phyloP scores from a whole-genome alignment of 2,329 filamentous ascomycete species.

The Alternaria longipes region DNA sequence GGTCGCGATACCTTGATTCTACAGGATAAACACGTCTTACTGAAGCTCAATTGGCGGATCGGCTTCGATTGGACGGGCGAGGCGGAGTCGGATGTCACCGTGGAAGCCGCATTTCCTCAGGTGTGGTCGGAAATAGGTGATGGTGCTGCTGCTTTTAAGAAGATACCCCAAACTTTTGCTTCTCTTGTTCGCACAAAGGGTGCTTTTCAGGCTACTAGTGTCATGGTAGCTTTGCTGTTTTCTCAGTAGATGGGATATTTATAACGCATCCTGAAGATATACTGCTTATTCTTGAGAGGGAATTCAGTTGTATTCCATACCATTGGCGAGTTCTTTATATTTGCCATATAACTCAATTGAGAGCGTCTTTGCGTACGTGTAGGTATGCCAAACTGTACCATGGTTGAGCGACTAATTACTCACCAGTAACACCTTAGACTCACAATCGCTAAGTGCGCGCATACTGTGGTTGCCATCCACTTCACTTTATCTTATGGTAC shows the following conservation, averaged over 20 bases:
- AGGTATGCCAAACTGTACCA: too few relatives aligned
- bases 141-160: constrained; percentile 62
- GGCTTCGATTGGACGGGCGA: constrained; percentile 78
- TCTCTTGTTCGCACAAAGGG: constrained; percentile 65
- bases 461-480: too few relatives aligned
- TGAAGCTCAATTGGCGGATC: constrained; percentile 70
- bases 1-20: constrained; percentile 42
- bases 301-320: too few relatives aligned
- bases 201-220: constrained; percentile 66
- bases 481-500: too few relatives aligned
- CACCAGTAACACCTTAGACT: too few relatives aligned
- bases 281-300: too few relatives aligned
- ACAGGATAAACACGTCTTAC: constrained; percentile 51
- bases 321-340: too few relatives aligned
- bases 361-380: too few relatives aligned
- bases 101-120: constrained; percentile 66
- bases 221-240: constrained; percentile 67
- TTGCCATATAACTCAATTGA: too few relatives aligned
- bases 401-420: too few relatives aligned
- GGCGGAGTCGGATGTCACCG: constrained; percentile 66
- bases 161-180: constrained; percentile 69
- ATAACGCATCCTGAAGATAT: background rate
- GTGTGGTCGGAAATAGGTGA: constrained; percentile 70
- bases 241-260: constrained; percentile 15
- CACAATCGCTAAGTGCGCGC: too few relatives aligned